Evolutionary conservation across 169 alveolate species (phyloP), one percentile per base, ranked within the genome.

Genomic region (Sarcocystis neurona): DNA sequence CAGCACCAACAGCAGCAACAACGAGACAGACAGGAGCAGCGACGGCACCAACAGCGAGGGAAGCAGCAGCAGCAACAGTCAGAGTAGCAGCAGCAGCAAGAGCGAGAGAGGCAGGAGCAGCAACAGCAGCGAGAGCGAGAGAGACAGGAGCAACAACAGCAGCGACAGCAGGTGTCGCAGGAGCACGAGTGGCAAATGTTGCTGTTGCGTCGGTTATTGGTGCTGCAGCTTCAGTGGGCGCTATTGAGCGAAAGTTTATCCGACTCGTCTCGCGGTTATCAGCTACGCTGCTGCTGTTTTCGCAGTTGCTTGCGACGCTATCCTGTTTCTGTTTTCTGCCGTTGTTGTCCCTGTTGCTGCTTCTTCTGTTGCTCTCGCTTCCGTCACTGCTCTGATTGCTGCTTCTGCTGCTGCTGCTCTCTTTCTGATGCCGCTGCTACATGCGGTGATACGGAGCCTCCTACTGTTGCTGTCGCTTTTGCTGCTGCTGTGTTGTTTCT

Each of bases 81-180:
- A 50, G 3, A 79, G 72, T 5, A 79, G 87, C 75, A 50, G 48
- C 34, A 79, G 63, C 56, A 50, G 87, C 50, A 79, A 58, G 12
- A 74, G 87, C 75, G 48, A n/a, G 41, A 15, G 87, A 70, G 48
- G 75, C 56, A 79, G 70, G 75, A 12, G 74, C 87, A 50, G 87
- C 87, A 37, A 79, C 75, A 15, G 48, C 87, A 10, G 56, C 74
- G 75, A 70, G 56, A 53, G 23, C 56, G 53, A 48, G 48, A 74
- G 75, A 79, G 74, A 34, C 34, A 5, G 75, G 87, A n/a, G 78
- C n/a, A n/a, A n/a, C n/a, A n/a, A n/a, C n/a, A n/a, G 87, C 39
- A 79, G 43, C n/a, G 75, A 46, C 77, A 79, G 87, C 77, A 58
- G 87, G 58, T 56, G 87, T 77, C 77, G 87, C 77, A 53, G 77